These are phyloP conservation scores for Podila epicladia DNA, from an alignment of 192 early-diverging fungal species.

Conservation along the genomic window DNA sequence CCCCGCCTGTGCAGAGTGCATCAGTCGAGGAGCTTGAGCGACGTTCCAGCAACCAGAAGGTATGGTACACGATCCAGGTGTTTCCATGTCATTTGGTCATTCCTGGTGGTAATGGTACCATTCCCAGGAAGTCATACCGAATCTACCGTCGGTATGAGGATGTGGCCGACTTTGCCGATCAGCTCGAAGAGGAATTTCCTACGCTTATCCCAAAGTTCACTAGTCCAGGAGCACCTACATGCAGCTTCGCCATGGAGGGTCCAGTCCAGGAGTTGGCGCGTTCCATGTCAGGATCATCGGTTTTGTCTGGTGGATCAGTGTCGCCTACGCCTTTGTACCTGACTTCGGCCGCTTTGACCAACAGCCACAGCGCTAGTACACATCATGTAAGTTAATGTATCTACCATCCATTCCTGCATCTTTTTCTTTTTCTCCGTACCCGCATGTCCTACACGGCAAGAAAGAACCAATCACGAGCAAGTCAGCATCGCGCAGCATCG, in stretches of 20 bases:
- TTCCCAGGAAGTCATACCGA: conserved; percentile 18
- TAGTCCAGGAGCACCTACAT: not conserved
- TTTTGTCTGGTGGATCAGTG: not conserved
- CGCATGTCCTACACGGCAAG: too few relatives aligned
- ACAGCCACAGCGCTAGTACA: not conserved
- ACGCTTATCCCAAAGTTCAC: not conserved
- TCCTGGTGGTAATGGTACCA: not conserved
- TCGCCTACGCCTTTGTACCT: not conserved
- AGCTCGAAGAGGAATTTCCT: conserved; percentile 42
- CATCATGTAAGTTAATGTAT: too few relatives aligned
- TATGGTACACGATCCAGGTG: conserved; percentile 49
- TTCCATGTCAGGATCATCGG: not conserved
- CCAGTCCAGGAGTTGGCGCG: not conserved
- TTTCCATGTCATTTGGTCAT: conserved; percentile 20
- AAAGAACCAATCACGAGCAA: not conserved
- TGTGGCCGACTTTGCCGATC: conserved; percentile 47
- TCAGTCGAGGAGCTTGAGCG: conserved; percentile 12
- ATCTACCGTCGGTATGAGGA: conserved; percentile 47
- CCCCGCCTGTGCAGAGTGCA: conserved; percentile 39
- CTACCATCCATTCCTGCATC: too few relatives aligned
- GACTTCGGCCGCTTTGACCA: not conserved
- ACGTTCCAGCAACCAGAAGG: conserved; percentile 17
- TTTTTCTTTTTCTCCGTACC: too few relatives aligned
- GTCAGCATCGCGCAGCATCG: not conserved
- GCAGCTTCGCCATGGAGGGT: not conserved